phyloP scores from a whole-genome alignment of 2,329 filamentous ascomycete genomes.

The Exophiala spinifera region DNA sequence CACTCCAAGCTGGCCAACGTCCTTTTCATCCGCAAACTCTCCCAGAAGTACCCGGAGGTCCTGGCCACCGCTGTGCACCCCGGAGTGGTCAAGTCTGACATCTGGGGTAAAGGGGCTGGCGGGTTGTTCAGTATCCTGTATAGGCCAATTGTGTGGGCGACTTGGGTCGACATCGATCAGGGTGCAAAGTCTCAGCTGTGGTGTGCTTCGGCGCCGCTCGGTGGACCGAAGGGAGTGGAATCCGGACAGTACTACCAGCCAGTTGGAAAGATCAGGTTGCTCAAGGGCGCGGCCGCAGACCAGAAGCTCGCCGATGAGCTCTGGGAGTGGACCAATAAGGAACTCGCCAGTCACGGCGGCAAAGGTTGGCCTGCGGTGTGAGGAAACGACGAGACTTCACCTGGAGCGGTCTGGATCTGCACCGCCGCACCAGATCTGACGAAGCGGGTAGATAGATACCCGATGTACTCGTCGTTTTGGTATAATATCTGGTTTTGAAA shows the following conservation, averaged over 20 bases:
- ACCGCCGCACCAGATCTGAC: too few species aligned
- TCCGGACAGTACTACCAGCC: slow-evolving; percentile 45
- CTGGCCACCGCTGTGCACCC: slow-evolving; percentile 49
- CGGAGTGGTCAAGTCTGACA: slow-evolving; percentile 45
- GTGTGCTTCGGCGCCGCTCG: slow-evolving; percentile 26
- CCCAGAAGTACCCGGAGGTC: slow-evolving; percentile 44
- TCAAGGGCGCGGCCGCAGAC: too few species aligned
- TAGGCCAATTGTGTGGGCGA: slow-evolving; percentile 56
- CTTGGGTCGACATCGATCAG: slow-evolving; percentile 30
- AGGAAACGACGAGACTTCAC: too few species aligned
- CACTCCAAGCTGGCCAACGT: slow-evolving; percentile 52
- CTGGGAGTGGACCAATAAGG: too few species aligned
- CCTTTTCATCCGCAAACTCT: slow-evolving; percentile 44
- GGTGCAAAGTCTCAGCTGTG: slow-evolving; percentile 44
- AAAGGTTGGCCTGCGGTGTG: too few species aligned
- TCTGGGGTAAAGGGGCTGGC: too few species aligned
- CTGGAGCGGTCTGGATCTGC: too few species aligned
- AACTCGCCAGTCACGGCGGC: too few species aligned
- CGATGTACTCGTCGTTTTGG: too few species aligned
- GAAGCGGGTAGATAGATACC: too few species aligned
- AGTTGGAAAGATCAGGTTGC: slow-evolving; percentile 30
- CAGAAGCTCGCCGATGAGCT: too few species aligned
- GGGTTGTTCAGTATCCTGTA: slow-evolving; percentile 31
- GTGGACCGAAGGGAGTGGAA: slow-evolving; percentile 32
- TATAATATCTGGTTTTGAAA: too few species aligned